Evolutionary conservation across 805 yeast genomes (phyloP), one percentile per base, ranked within the genome.

Genomic region (Sugiyamaella boreocaroliniensis): DNA sequence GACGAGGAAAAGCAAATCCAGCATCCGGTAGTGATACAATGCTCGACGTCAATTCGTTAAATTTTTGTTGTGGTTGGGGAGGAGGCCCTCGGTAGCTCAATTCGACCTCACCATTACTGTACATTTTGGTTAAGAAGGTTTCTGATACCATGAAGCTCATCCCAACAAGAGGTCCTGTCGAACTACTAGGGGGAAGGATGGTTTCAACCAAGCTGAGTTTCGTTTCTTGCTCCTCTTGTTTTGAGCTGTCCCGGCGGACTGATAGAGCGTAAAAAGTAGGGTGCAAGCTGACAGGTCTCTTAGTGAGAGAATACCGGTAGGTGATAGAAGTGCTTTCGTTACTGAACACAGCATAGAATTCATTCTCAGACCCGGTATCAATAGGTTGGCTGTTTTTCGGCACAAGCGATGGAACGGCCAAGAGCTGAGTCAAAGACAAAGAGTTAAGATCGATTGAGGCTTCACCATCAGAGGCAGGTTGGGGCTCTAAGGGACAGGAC

Each of bases 1-100:
- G 2, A 34, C 51, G 0, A 26, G 65, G 58, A 43, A 64, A 58
- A 18, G 53, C 16, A 46, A 52, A 47, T 37, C 60, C 48, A n/a
- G 57, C 45, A 51, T 61, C 55, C 22, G 56, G 11, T 41, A 62
- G 34, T 49, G 56, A 40, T 32, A 58, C 56, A 19, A 59, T 20
- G 37, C 54, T 53, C 32, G 55, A 51, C 22, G 54, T 34, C 11
- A 57, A 49, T 18, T 58, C 47, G 40, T 59, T 50, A 29, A 55
- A 15, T 42, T 56, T 62, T 46, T 49, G 47, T 47, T 51, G 49
- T 26, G 58, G 42, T 26, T 45, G 41, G 40, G 48, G 45, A 41
- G 40, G 20, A 40, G 44, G 40, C 20, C 56, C 53, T 15, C 61
- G 45, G 34, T 53, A 54, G 16, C 34, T 48, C 32, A 58, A 40